Evolutionary conservation across 257 asterid species (phyloP), one percentile per base, ranked within the genome.

Genomic region (Pogostemon cablin): DNA sequence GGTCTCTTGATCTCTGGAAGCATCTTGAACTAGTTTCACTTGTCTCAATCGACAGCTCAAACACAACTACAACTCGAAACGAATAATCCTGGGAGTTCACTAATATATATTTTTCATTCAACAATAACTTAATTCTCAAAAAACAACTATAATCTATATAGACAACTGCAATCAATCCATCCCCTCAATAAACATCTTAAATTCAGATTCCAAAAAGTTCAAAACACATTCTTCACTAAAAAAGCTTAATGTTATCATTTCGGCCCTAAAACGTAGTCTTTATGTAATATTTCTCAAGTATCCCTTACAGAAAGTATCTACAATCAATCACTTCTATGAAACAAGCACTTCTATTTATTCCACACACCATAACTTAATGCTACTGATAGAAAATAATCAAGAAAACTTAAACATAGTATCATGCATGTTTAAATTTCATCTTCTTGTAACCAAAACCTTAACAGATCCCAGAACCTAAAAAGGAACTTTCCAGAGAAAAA

Each of bases 401-500:
- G 72, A 72, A 72, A 61, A 37, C 75, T 53, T n/a, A 44, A 52
- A 43, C 65, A 34, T 20, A 71, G 10, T 49, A 9, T 32, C 60
- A 63, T 40, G 2, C 57, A 20, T 12, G 58, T 34, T 47, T 15
- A 39, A 43, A 25, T 37, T 15, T 15, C 65, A 69, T 35, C 32
- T 41, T 38, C 32, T 53, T 9, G 35, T 53, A 69, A 59, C 9
- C 9, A 15, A 65, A 50, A 32, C 53, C 38, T 6, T 1, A 40
- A 47, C n/a, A 15, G 56, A 81, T 78, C 75, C 68, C 63, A 44
- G 1, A 10, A 61, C 64, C 59, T 67, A 77, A 71, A n/a, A n/a
- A n/a, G n/a, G n/a, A n/a, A n/a, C n/a, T n/a, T 55, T 35, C 71
- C 52, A 72, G 49, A 72, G n/a, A n/a, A n/a, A n/a, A n/a, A n/a